Base-by-base conservation (phyloP, 495 filamentous ascomycete species). In the Evansstolkia leycettana region DNA sequence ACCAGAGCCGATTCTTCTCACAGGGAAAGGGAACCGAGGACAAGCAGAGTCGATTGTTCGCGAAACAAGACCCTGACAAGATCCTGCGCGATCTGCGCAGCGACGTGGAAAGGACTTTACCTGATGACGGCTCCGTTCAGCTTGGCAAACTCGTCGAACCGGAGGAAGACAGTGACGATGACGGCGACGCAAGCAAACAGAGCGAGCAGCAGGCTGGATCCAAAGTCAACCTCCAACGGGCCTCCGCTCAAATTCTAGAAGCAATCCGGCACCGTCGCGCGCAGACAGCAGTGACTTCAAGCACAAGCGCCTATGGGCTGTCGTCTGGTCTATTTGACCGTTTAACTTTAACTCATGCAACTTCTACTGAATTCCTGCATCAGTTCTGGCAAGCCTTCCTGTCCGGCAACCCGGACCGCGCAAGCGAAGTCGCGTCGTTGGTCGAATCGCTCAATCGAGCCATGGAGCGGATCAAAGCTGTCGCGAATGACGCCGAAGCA, bases 311-410 rank as follows among this genome's bases (percentile, higher is more conserved):
- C 3, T 73, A 71, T 45, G 78, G 80, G 8, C 65, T 96, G 9
- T 73, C 83, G 0, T 40, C 64, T 0, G 54, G 63, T 0, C 61
- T 86, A 3, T 80, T 84, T 27, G 79, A 92, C 37, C 73, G 77
- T 3, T 69, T 93, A 26, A 75, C 71, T 17, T 70, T 94, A 15
- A 93, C 87, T 12, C 86, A 96, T 51, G 85, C 87, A 27, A 95
- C 90, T 0, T 85, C 86, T 1, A 82, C 78, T 6, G 92, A 96
- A 43, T 96, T 96, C 48, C 62, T 98, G n/a, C 79, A 83, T 42
- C 88, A 96, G 51, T 98, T 95, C 65, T 96, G 88, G 88, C 64
- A 73, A 24, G 74, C 83, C 3, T 95, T 90, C 47, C 63, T 89
- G 6, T 94, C 87, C 0, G 85, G 84, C 2, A 81, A 90, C 51